Evolutionary conservation across 148 eudicot species (phyloP), one percentile per base, ranked within the genome.

Genomic region (Limonium bicolor): DNA sequence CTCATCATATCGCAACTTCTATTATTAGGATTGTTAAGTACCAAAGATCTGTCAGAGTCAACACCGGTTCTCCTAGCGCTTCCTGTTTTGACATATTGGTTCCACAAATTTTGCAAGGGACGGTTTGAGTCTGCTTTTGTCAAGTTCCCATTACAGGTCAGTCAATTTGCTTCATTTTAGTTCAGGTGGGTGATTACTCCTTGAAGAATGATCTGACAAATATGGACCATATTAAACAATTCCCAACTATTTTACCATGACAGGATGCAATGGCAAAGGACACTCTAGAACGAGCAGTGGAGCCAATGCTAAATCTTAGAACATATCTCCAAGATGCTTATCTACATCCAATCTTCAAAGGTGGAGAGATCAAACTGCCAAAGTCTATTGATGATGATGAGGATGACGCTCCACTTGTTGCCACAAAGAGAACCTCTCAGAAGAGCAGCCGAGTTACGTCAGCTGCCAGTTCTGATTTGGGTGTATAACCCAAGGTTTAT

Each of bases 201-300:
- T n/a, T n/a, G n/a, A n/a, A n/a, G n/a, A n/a, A n/a, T 29, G 33
- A 29, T n/a, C n/a, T n/a, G 11, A 29, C 33, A 29, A 11, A 5
- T 11, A 5, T 29, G 33, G 33, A 5, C 33, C 11, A 11, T 29
- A 5, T 29, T 29, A 11, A 29, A 5, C 11, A 29, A 29, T 29
- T 29, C 11, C n/a, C n/a, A n/a, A n/a, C n/a, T n/a, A n/a, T n/a
- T n/a, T n/a, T n/a, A n/a, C n/a, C n/a, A n/a, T n/a, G n/a, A 12
- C 21, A 41, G 30, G 30, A 43, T 24, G 48, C 48, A 43, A 43
- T 43, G 48, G 48, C 48, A 24, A 43, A 22, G 48, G 48, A 43
- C 27, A 43, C 48, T 24, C 20, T 43, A 25, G 48, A 43, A 14
- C 48, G 17, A 12, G 48, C 48, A 24, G 19, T 43, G 17, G 48